Evolutionary conservation across 1,284 basidiomycete species (phyloP).

Genomic region (Chalciporus sp.): DNA sequence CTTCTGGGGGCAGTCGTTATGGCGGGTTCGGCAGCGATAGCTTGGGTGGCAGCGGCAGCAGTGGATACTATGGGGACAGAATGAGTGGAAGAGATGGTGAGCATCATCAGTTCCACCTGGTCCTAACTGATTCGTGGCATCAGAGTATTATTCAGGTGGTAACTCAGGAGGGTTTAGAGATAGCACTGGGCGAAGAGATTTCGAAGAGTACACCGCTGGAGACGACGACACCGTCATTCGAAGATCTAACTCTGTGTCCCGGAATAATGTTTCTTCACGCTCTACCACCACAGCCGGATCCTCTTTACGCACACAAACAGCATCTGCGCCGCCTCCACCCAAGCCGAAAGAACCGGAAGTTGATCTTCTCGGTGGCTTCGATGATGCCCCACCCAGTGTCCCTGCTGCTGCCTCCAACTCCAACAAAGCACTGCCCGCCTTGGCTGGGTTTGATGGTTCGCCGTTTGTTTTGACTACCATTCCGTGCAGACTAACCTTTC

Average conservation of each 20-base stretch:
- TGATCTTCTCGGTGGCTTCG: slow-evolving; percentile 79
- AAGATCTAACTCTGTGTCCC: slow-evolving; percentile 41
- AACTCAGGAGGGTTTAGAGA: slow-evolving; percentile 64
- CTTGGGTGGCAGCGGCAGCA: slow-evolving; percentile 44
- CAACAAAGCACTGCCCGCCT: slow-evolving; percentile 63
- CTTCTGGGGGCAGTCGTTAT: slow-evolving; percentile 63
- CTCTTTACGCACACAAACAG: slow-evolving; percentile 29
- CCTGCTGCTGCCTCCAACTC: slow-evolving; percentile 37
- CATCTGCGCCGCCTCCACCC: slow-evolving; percentile 46
- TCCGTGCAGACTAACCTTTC: slow-evolving; percentile 13
- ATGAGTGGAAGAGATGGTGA: slow-evolving; percentile 45
- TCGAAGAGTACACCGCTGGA: slow-evolving; percentile 96
- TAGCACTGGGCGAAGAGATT: slow-evolving; percentile 54
- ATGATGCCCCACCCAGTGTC: slow-evolving; percentile 47
- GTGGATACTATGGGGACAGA: slow-evolving; percentile 41
- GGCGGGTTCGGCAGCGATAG: slow-evolving; percentile 84
- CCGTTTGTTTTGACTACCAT: not conserved
- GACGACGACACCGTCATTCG: slow-evolving; percentile 73
- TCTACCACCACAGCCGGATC: slow-evolving; percentile 20
- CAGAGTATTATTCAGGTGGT: slow-evolving; percentile 46
- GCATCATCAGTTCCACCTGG: slow-evolving; percentile 6
- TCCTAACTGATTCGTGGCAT: slow-evolving; percentile 24
- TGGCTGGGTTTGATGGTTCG: slow-evolving; percentile 27
- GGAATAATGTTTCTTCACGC: slow-evolving; percentile 20
- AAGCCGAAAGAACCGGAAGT: slow-evolving; percentile 54